Percentiles rank a stretch among this genome's conserved stretches.
phyloP scores from a whole-genome alignment of 2,329 filamentous ascomycete genomes.

The Corynespora cassiicola region DNA sequence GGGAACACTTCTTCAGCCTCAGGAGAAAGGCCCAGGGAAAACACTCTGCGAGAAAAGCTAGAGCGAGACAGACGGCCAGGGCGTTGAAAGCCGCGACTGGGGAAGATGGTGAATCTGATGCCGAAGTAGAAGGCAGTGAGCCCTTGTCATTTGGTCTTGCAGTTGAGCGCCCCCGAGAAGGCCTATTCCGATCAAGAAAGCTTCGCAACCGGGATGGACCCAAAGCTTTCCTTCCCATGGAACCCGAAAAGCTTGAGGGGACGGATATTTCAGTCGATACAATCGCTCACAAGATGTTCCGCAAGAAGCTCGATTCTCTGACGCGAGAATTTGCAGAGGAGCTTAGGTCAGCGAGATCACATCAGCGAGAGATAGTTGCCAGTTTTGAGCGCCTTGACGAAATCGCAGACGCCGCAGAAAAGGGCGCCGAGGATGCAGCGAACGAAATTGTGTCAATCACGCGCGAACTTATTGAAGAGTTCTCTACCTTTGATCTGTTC shows the following conservation, averaged over 20 bases:
- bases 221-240: conserved; percentile 36
- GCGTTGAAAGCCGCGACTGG: conserved; percentile 31
- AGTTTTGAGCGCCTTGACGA: conserved; percentile 55
- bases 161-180: conserved; percentile 31
- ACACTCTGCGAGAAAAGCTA: conserved; percentile 32
- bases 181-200: conserved; percentile 35
- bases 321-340: conserved; percentile 32
- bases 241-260: conserved; percentile 29
- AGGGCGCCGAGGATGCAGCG: conserved; percentile 56
- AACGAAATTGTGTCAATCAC: conserved; percentile 67
- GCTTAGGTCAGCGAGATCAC: conserved; percentile 51
- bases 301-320: conserved; percentile 33
- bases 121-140: conserved; percentile 18
- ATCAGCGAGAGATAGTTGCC: conserved; percentile 46
- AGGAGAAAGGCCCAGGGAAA: conserved; percentile 35
- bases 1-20: conserved; percentile 29
- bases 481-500: conserved; percentile 65
- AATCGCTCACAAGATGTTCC: conserved; percentile 36
- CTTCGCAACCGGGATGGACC: conserved; percentile 19
- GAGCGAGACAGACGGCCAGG: conserved; percentile 30
- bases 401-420: conserved; percentile 49
- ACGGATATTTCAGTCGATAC: conserved; percentile 34
- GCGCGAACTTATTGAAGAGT: conserved; percentile 64
- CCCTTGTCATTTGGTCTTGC: conserved; percentile 23
- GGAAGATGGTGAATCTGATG: conserved; percentile 17